Evolutionary conservation across 1,284 basidiomycete species (phyloP).

Genomic region (Irpex sp.): DNA sequence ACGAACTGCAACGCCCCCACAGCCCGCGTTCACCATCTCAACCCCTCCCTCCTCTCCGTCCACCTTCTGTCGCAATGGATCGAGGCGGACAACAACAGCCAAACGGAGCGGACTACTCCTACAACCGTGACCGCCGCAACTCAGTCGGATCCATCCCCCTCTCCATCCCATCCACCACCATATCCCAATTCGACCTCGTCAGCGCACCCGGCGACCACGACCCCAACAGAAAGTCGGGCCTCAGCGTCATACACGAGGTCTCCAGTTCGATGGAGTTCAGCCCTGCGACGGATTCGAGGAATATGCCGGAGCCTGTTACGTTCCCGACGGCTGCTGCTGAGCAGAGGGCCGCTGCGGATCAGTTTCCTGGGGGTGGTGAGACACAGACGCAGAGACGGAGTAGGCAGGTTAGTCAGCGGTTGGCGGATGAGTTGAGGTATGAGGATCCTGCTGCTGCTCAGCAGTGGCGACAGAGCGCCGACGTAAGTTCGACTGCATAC

Average conservation of each 20-base stretch:
- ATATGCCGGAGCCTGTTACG: constrained; percentile 21
- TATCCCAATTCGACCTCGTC: constrained; percentile 38
- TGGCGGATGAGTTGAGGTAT: constrained; percentile 30
- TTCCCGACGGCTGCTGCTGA: constrained; percentile 18
- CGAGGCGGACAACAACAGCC: background rate
- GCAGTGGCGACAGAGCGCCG: constrained; percentile 30
- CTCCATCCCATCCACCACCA: constrained; percentile 27
- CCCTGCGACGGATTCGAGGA: constrained; percentile 18
- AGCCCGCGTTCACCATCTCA: constrained; percentile 11
- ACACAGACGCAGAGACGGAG: constrained; percentile 9
- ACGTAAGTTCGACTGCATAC: background rate
- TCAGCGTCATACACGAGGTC: constrained; percentile 37
- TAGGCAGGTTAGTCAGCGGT: constrained; percentile 12
- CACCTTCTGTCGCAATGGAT: background rate
- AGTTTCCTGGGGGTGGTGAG: background rate
- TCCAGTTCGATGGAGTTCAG: constrained; percentile 26
- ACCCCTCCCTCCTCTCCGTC: constrained; percentile 11
- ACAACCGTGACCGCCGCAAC: background rate
- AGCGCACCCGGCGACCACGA: constrained; percentile 19
- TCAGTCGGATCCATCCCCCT: constrained; percentile 16
- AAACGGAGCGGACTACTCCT: constrained; percentile 16
- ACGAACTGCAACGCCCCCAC: constrained; percentile 17
- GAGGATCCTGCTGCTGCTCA: constrained; percentile 31
- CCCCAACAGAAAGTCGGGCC: constrained; percentile 18
- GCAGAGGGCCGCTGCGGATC: constrained; percentile 7